Evolutionary conservation across 1,139 yeast genomes (phyloP).

Genomic region (Saccharomyces hybrid): DNA sequence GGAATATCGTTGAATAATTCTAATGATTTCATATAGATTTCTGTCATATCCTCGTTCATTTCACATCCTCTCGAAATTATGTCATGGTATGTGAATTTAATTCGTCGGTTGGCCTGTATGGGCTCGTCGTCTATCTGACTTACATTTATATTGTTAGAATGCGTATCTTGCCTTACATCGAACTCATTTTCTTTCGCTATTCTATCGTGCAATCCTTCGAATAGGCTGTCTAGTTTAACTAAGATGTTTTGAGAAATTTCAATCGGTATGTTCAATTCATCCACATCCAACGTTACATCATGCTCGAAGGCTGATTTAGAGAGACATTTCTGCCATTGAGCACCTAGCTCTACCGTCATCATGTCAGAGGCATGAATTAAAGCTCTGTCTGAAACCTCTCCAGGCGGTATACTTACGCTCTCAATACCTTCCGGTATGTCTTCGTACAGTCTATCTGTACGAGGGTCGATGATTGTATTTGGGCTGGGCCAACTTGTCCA

Average conservation of each 20-base stretch:
- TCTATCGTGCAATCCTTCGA: slow-evolving; percentile 24
- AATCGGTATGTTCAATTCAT: slow-evolving; percentile 19
- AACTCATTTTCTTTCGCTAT: slow-evolving; percentile 22
- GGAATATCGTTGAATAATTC: slow-evolving; percentile 29
- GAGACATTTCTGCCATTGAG: slow-evolving; percentile 25
- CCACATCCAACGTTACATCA: slow-evolving; percentile 20
- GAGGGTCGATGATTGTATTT: slow-evolving; percentile 25
- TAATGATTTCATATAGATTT: slow-evolving; percentile 27
- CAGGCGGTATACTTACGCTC: slow-evolving; percentile 8
- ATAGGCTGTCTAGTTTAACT: slow-evolving; percentile 23
- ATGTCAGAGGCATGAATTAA: slow-evolving; percentile 22
- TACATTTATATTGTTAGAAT: slow-evolving; percentile 12
- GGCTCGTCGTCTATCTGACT: slow-evolving; percentile 12
- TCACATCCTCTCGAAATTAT: slow-evolving; percentile 26
- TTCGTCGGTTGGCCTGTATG: slow-evolving; percentile 13
- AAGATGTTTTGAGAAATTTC: slow-evolving; percentile 16
- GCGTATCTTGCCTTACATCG: slow-evolving; percentile 10
- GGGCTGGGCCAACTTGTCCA: slow-evolving; percentile 32
- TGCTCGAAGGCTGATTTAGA: slow-evolving; percentile 14
- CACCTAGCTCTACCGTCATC: slow-evolving; percentile 24
- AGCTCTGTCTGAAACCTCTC: slow-evolving; percentile 23
- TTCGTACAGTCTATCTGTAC: slow-evolving; percentile 21
- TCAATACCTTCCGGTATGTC: slow-evolving; percentile 11
- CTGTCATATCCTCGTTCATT: slow-evolving; percentile 27
- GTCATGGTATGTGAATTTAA: slow-evolving; percentile 25